Evolutionary conservation across 345 rosid genomes (phyloP).

Genomic region (Balakata baccata): DNA sequence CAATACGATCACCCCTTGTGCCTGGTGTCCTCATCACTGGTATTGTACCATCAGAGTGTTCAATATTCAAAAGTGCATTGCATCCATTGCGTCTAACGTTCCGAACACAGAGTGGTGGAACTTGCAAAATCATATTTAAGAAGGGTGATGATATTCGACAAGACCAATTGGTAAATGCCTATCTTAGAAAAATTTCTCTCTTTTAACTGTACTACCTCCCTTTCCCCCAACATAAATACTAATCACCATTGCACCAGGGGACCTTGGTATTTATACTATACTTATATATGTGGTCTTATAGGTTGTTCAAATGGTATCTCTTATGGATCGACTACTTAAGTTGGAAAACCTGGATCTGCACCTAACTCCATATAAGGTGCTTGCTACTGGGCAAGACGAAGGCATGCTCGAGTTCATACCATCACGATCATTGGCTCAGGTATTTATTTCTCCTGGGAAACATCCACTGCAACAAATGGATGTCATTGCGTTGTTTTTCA

Average conservation of each 20-base stretch:
- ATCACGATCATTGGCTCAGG: constrained; percentile 91
- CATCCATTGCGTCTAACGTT: constrained; percentile 89
- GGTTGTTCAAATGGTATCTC: constrained; percentile 99
- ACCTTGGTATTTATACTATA: constrained; percentile 15
- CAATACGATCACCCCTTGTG: constrained; percentile 82
- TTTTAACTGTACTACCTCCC: neutral
- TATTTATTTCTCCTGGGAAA: constrained; percentile 19
- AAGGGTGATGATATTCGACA: constrained; percentile 99
- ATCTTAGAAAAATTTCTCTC: neutral
- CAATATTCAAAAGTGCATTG: constrained; percentile 88
- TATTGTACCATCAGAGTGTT: constrained; percentile 86
- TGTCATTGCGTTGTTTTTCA: neutral
- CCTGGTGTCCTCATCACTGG: constrained; percentile 81
- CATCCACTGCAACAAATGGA: constrained; percentile 3
- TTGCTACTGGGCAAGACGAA: constrained; percentile 97
- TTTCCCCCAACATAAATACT: neutral
- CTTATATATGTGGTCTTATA: constrained; percentile 36
- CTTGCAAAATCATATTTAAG: constrained; percentile 79
- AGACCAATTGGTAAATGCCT: constrained; percentile 79
- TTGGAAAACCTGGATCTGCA: constrained; percentile 91
- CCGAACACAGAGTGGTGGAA: constrained; percentile 71
- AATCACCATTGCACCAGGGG: neutral
- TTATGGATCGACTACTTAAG: constrained; percentile 96
- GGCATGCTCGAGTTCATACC: constrained; percentile 99
- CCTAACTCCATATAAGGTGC: constrained; percentile 88